Conservation (phyloP, 1,284 basidiomycete species). For the Melampsora occidentalis region DNA sequence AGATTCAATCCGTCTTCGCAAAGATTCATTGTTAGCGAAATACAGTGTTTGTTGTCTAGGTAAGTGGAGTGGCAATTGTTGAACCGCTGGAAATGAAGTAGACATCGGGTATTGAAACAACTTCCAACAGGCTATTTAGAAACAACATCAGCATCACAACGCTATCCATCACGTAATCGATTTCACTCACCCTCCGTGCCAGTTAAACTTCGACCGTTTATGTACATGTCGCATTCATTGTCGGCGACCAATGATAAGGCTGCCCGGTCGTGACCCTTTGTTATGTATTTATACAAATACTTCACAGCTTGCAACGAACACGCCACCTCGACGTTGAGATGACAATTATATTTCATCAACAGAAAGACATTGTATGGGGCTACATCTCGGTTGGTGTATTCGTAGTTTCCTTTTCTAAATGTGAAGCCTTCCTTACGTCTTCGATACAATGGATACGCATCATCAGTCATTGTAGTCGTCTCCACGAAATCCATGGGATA, state of each 20-base stretch:
- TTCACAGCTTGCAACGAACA: constrained; percentile 16
- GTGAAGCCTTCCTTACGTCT: not conserved
- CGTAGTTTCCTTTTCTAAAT: constrained; percentile 21
- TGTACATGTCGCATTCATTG: not conserved
- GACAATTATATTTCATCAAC: not conserved
- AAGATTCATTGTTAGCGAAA: not conserved
- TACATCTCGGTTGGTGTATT: not conserved
- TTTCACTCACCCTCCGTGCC: not conserved
- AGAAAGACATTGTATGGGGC: constrained; percentile 13
- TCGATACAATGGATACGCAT: not conserved
- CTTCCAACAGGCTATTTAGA: not conserved
- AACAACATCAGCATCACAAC: too few relatives aligned
- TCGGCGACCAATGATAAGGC: not conserved
- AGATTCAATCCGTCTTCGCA: not conserved
- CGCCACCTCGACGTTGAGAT: constrained; percentile 29
- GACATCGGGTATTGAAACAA: too few relatives aligned
- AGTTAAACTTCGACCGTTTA: not conserved
- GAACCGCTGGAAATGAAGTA: not conserved
- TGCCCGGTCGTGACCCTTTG: not conserved
- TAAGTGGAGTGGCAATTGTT: not conserved
- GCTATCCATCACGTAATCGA: too few relatives aligned
- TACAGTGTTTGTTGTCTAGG: not conserved
- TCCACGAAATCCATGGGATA: not conserved
- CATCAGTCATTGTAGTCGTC: not conserved
- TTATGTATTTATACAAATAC: constrained; percentile 26